phyloP scores from a whole-genome alignment of 495 filamentous ascomycete genomes.

The Thermochaetoides thermophila region DNA sequence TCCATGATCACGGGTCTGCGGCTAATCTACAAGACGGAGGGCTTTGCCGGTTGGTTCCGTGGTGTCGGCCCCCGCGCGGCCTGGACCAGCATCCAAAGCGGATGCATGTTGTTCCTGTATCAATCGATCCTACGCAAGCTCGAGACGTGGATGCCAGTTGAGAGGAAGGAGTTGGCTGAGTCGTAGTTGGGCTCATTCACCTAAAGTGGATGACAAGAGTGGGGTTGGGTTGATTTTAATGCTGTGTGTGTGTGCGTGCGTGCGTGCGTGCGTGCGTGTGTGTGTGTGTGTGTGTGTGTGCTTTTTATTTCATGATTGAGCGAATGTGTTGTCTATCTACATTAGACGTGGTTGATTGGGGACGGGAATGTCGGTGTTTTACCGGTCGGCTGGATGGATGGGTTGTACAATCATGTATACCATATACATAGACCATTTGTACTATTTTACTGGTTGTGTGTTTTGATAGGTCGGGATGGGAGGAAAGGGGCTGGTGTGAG shows the following conservation, averaged over 20 bases:
- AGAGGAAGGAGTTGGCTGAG: constrained; percentile 16
- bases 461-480: no score
- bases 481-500: no score
- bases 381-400: no score
- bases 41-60: constrained; percentile 79
- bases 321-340: no score
- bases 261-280: no score
- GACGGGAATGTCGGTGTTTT: no score
- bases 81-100: constrained; percentile 96
- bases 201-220: no score
- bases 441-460: constrained; percentile 1
- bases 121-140: constrained; percentile 72
- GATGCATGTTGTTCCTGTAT: constrained; percentile 94
- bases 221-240: no score
- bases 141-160: constrained; percentile 34
- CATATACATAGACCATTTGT: constrained; percentile 17
- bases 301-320: no score
- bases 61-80: constrained; percentile 85
- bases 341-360: no score
- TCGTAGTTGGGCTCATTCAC: constrained; percentile 1
- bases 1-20: constrained; percentile 74
- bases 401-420: constrained; percentile 7
- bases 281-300: no score
- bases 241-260: no score
- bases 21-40: constrained; percentile 80